Evolutionary conservation across 2,329 filamentous ascomycete species (phyloP).

Genomic region (Clonostachys chloroleuca): DNA sequence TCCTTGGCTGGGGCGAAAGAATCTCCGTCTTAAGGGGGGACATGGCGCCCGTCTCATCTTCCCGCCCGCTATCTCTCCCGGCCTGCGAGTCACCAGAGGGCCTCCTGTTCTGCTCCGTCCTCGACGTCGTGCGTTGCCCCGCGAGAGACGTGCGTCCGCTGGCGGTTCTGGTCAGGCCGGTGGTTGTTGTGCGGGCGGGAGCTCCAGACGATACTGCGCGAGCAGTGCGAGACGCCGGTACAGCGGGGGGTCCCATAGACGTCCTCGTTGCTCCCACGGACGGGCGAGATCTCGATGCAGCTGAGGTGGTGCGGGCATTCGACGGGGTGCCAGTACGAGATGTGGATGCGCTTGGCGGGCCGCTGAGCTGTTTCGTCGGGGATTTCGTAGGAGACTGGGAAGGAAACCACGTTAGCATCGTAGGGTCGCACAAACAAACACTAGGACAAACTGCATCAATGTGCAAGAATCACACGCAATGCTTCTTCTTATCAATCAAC

Average conservation of each 20-base stretch:
- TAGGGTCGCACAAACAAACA: neutral
- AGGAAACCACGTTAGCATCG: neutral
- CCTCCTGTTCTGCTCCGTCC: constrained; percentile 32
- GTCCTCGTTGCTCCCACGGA: constrained; percentile 50
- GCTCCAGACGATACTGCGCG: constrained; percentile 41
- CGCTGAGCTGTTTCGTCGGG: constrained; percentile 67
- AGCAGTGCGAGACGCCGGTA: constrained; percentile 35
- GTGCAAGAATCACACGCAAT: no score
- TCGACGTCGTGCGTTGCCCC: constrained; percentile 25
- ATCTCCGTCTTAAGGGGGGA: constrained; percentile 49
- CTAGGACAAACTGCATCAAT: neutral
- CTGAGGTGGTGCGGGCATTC: constrained; percentile 39
- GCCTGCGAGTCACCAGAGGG: constrained; percentile 41
- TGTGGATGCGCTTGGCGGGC: constrained; percentile 50
- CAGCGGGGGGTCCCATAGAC: constrained; percentile 64
- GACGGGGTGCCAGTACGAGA: constrained; percentile 65
- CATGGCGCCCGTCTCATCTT: constrained; percentile 20
- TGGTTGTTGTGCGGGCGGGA: constrained; percentile 21
- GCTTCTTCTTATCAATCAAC: constrained; percentile 12
- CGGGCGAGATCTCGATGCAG: constrained; percentile 47
- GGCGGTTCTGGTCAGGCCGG: constrained; percentile 24
- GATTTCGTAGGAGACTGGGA: constrained; percentile 71
- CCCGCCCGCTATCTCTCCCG: constrained; percentile 31
- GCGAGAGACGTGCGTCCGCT: constrained; percentile 34
- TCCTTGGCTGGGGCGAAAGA: constrained; percentile 41